Evolutionary conservation across 345 rosid genomes (phyloP).

Genomic region (Aurinia saxatilis): DNA sequence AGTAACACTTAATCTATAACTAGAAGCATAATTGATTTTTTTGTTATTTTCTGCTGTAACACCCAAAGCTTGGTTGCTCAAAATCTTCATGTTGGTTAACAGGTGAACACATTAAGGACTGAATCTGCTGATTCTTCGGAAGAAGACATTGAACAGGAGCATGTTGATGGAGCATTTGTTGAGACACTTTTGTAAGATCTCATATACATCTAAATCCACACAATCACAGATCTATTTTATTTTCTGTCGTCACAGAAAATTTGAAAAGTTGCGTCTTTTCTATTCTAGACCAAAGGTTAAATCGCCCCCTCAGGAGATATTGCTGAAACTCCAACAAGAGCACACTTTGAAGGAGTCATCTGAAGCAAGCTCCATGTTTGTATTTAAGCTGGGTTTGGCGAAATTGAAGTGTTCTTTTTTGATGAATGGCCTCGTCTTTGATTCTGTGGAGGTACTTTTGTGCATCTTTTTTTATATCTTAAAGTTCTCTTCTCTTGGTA

Average conservation of each 20-base stretch:
- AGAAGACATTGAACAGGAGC: constrained; percentile 69
- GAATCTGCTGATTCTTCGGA: constrained; percentile 55
- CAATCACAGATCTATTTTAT: not conserved
- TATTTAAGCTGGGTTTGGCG: constrained; percentile 79
- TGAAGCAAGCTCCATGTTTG: constrained; percentile 72
- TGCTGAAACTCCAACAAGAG: constrained; percentile 82
- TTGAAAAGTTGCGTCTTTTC: constrained; percentile 18
- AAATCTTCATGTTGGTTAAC: constrained; percentile 20
- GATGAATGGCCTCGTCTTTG: constrained; percentile 95
- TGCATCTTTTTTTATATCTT: not conserved
- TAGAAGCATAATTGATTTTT: not conserved
- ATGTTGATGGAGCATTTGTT: constrained; percentile 88
- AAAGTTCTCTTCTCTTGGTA: constrained; percentile 8
- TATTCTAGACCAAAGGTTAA: constrained; percentile 62
- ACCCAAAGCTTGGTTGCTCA: constrained; percentile 10
- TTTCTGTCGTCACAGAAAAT: constrained; percentile 3
- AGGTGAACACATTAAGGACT: constrained; percentile 58
- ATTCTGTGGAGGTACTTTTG: constrained; percentile 69
- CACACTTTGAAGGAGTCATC: constrained; percentile 45
- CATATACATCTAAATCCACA: not conserved
- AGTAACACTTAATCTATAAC: constrained; percentile 7
- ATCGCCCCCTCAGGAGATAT: constrained; percentile 73
- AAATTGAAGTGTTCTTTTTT: constrained; percentile 62
- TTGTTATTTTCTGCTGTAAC: constrained; percentile 10
- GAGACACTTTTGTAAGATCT: constrained; percentile 74